Evolutionary conservation across 768 basidiomycete species (phyloP).

Genomic region (Amanita brunnescens): DNA sequence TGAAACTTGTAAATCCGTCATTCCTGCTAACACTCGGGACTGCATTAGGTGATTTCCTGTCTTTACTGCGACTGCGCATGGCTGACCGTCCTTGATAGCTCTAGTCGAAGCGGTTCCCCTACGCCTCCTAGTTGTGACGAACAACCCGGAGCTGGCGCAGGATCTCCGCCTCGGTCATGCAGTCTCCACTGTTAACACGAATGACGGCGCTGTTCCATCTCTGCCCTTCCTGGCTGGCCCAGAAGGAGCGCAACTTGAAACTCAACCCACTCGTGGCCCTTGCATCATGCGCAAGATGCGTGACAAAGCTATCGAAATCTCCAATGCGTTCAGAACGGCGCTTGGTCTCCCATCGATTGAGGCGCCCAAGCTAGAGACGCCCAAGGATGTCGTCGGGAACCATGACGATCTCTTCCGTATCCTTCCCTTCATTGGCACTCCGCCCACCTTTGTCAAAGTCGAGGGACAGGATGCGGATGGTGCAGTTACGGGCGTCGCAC

Average conservation of each 20-base stretch:
- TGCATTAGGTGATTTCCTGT: background rate
- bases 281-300: conserved; percentile 18
- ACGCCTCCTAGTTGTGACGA: conserved; percentile 13
- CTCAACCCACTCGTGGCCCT: background rate
- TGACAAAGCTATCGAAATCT: conserved; percentile 41
- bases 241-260: background rate
- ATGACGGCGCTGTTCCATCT: conserved; percentile 15
- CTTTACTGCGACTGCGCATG: background rate
- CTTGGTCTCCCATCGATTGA: conserved; percentile 47
- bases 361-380: background rate
- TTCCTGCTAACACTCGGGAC: background rate
- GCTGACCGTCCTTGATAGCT: background rate
- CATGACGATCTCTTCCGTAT: background rate
- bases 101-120: conserved; percentile 2
- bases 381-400: background rate
- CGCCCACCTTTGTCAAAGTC: background rate
- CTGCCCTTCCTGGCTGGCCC: conserved; percentile 1
- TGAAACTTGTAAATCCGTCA: background rate
- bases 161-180: conserved; percentile 32
- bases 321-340: conserved; percentile 46
- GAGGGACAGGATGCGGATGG: background rate
- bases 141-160: conserved; percentile 12
- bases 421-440: background rate
- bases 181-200: conserved; percentile 21
- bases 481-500: background rate